Base-by-base conservation (phyloP, 2,329 filamentous ascomycete species). In the Fusarium nurragi region DNA sequence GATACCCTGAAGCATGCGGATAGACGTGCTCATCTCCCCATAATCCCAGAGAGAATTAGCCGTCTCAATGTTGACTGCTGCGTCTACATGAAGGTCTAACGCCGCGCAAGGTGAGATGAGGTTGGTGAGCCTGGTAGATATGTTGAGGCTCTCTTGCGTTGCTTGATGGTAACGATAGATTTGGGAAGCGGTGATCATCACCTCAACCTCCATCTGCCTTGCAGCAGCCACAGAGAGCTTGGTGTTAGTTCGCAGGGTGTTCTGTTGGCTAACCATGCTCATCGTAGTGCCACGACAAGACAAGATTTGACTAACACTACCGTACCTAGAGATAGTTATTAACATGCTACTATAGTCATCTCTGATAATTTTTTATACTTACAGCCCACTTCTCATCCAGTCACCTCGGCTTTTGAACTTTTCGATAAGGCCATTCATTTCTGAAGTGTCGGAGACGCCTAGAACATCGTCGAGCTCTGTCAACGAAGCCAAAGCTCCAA, bases 21-120 rank as follows among this genome's bases (percentile, higher is more conserved):
- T 97, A 0, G 95, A 97, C 0, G 92, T 88, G 19, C 90, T 87
- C 81, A 92, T 92, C 76, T 99, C 94, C 13, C 93, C 93, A 74
- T 97, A 91, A 63, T 96, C 93, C 94, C 95, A 99, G 1, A 99
- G 81, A 8, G 96, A 93, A 71, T 91, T 93, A 12, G 96, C 94
- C 9, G 92, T 87, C 75, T 98, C 95, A 51, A 94, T 86, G 64
- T 89, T 88, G 36, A 93, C 87, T 13, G 89, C 89, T 13, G 89
- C 91, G 72, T 93, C 90, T 40, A 97, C 87, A 55, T 88, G 86
- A 3, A 98, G 78, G 0, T 90, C 92, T n/a, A 92, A 77, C 0
- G 86, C 81, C 59, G 85, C 83, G 73, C 91, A 95, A 5, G 88
- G 81, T 7, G 81, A 75, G n/a, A 93, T 86, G 23, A 98, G 83